Percentiles rank a stretch among this genome's conserved stretches.
Evolutionary conservation across 495 filamentous ascomycete species (phyloP).

Genomic region (Daldinia childiae): DNA sequence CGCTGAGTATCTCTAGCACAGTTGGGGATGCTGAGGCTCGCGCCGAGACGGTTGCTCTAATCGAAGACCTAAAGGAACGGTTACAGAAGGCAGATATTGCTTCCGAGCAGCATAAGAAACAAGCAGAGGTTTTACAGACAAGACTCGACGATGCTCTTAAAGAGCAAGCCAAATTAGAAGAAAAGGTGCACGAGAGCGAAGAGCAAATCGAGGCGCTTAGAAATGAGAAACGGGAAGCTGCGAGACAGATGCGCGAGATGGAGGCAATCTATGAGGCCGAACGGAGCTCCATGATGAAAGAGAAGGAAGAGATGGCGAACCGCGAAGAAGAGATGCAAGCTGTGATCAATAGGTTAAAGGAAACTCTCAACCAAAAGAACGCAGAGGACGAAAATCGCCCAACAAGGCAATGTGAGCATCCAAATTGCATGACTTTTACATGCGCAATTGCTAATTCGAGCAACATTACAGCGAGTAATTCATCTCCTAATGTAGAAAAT

Average conservation of each 20-base stretch:
- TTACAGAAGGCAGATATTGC: slow-evolving; percentile 80
- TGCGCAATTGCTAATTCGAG: slow-evolving; percentile 33
- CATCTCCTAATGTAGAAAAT: slow-evolving; percentile 65
- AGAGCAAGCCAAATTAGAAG: slow-evolving; percentile 87
- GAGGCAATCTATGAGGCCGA: slow-evolving; percentile 91
- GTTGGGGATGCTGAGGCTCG: slow-evolving; percentile 65
- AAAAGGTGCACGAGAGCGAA: slow-evolving; percentile 82
- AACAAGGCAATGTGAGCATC: slow-evolving; percentile 73
- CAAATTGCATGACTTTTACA: slow-evolving; percentile 13
- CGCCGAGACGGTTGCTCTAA: slow-evolving; percentile 75
- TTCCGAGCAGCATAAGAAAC: slow-evolving; percentile 83
- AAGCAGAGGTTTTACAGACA: slow-evolving; percentile 83
- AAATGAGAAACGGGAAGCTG: slow-evolving; percentile 79
- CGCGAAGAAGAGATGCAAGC: slow-evolving; percentile 88
- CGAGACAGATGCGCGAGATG: slow-evolving; percentile 84
- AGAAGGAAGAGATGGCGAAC: slow-evolving; percentile 86
- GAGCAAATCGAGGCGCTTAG: slow-evolving; percentile 80
- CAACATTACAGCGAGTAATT: slow-evolving; percentile 56
- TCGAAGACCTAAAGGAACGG: slow-evolving; percentile 85
- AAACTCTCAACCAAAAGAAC: slow-evolving; percentile 79
- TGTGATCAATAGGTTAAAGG: slow-evolving; percentile 89
- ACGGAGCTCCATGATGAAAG: slow-evolving; percentile 83
- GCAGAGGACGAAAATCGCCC: slow-evolving; percentile 70
- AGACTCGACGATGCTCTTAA: slow-evolving; percentile 84
- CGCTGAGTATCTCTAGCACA: slow-evolving; percentile 66